Evolutionary conservation across 2,329 filamentous ascomycete genomes (phyloP).

Genomic region (Aspergillus sp.): DNA sequence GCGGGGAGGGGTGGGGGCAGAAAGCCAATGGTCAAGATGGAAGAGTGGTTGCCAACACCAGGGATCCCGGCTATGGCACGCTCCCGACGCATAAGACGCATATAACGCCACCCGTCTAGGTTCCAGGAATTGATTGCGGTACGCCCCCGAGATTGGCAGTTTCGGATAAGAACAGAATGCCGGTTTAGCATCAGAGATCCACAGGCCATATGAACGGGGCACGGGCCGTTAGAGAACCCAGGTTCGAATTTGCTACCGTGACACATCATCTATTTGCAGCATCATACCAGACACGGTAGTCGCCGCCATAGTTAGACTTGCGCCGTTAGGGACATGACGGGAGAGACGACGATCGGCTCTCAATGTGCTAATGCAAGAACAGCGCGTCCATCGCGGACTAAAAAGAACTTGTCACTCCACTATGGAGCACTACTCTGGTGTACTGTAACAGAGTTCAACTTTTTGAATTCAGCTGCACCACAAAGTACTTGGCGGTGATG

Average conservation of each 20-base stretch:
- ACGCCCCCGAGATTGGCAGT: not conserved
- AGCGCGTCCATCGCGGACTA: constrained; percentile 3
- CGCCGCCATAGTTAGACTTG: constrained; percentile 1
- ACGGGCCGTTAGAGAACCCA: constrained; percentile 1
- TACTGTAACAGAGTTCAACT: too few species aligned
- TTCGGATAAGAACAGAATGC: not conserved
- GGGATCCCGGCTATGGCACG: not conserved
- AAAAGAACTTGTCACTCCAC: not conserved
- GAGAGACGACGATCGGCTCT: constrained; percentile 5
- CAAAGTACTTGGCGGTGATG: constrained; percentile 4
- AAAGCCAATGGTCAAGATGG: not conserved
- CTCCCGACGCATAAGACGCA: not conserved
- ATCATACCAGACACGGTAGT: not conserved
- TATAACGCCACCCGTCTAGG: not conserved
- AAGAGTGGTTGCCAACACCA: not conserved
- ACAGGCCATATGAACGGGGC: not conserved
- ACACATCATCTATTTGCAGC: constrained; percentile 10
- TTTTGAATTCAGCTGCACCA: too few species aligned
- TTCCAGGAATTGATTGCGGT: not conserved
- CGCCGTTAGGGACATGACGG: constrained; percentile 7
- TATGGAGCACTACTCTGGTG: not conserved
- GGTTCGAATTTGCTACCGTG: constrained; percentile 4
- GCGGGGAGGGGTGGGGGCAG: too few species aligned
- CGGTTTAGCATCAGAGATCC: not conserved
- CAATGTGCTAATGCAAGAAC: constrained; percentile 13